These are phyloP conservation scores for Helicostylum pulchrum DNA, from an alignment of 192 early-diverging fungal genomes.

Conservation along the genomic window DNA sequence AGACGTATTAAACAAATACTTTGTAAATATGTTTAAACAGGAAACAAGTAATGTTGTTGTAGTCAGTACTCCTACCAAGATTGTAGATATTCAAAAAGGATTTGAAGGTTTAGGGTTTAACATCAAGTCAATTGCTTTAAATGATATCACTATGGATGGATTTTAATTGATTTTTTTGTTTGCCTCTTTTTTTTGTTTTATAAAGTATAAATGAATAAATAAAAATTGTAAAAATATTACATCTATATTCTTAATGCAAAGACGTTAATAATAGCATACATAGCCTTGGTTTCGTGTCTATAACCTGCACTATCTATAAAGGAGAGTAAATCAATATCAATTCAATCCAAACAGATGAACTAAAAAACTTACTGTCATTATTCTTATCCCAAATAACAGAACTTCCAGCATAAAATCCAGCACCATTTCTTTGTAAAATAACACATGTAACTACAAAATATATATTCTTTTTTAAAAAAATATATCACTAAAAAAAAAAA, in stretches of 20 bases:
- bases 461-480: too few relatives aligned
- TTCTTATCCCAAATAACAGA: constrained; percentile 75
- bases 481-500: not conserved
- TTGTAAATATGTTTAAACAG: constrained; percentile 47
- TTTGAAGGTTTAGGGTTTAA: constrained; percentile 48
- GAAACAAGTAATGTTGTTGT: constrained; percentile 50
- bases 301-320: constrained; percentile 64
- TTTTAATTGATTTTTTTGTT: not conserved
- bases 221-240: not conserved
- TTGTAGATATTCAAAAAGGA: constrained; percentile 48
- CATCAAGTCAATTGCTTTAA: constrained; percentile 43
- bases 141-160: constrained; percentile 35
- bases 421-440: constrained; percentile 82
- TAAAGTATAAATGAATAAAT: not conserved
- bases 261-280: constrained; percentile 78
- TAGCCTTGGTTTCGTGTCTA: constrained; percentile 73
- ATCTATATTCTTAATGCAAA: constrained; percentile 57
- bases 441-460: constrained; percentile 60
- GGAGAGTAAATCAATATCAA: not conserved
- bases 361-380: constrained; percentile 54
- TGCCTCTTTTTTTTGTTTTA: not conserved
- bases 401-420: constrained; percentile 71
- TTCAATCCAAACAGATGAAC: not conserved
- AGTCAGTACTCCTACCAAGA: constrained; percentile 47
- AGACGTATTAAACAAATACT: constrained; percentile 47